Conservation (phyloP, 768 basidiomycete genomes). For the Trametopsis cervina region DNA sequence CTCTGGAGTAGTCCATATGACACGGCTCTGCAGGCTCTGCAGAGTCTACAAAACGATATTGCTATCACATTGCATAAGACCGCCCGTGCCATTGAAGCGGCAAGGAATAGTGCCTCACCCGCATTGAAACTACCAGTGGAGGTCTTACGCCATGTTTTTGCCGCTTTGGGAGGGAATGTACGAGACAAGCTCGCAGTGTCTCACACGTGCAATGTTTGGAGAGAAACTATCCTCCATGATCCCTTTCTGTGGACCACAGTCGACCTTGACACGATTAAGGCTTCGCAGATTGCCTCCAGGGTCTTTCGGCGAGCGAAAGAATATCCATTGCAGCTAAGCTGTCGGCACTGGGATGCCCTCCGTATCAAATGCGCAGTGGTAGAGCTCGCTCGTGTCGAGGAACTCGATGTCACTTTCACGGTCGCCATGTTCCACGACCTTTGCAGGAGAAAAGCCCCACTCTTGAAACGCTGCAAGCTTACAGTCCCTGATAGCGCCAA, state of each 20-base stretch:
- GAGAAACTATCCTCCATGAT: background rate
- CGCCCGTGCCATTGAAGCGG: background rate
- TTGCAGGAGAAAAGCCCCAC: background rate
- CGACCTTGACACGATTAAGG: background rate
- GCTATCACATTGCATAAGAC: background rate
- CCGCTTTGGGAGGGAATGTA: background rate
- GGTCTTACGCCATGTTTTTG: background rate
- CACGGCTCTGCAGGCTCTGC: background rate
- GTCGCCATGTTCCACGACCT: background rate
- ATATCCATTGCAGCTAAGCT: background rate
- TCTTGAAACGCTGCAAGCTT: background rate
- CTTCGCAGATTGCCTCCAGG: background rate
- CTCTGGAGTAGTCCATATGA: background rate
- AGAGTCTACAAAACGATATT: background rate
- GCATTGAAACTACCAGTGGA: background rate
- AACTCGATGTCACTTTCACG: background rate
- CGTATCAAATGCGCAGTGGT: background rate
- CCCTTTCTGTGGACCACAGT: conserved; percentile 3
- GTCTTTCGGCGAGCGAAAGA: background rate
- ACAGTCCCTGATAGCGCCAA: background rate
- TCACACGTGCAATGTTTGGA: background rate
- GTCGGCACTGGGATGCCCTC: background rate
- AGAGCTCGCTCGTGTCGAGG: background rate
- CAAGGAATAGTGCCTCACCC: background rate
- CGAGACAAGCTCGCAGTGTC: conserved; percentile 1